These are phyloP conservation scores for Tilletia horrida DNA, from an alignment of 1,284 basidiomycete genomes.

Conservation along the genomic window DNA sequence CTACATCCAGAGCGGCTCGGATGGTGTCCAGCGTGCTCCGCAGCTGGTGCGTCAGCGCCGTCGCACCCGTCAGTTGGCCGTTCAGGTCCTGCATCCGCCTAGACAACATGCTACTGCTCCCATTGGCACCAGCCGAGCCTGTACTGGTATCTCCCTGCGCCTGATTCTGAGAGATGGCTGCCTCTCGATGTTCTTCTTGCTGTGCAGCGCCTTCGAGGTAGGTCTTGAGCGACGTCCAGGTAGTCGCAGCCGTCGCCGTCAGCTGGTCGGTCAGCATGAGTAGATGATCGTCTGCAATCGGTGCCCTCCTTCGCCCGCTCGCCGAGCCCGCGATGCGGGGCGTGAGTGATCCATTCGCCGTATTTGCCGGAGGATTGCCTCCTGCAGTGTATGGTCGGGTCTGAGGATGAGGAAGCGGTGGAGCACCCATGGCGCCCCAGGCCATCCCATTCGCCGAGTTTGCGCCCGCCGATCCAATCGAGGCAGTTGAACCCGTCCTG, in stretches of 20 bases:
- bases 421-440: slow-evolving; percentile 21
- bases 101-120: neutral
- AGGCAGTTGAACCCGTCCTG: slow-evolving; percentile 4
- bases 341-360: slow-evolving; percentile 20
- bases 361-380: neutral
- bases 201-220: slow-evolving; percentile 27
- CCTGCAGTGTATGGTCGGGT: slow-evolving; percentile 19
- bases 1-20: slow-evolving; percentile 21
- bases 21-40: slow-evolving; percentile 26
- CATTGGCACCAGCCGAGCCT: neutral
- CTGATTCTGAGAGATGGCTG: neutral
- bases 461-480: slow-evolving; percentile 22
- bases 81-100: slow-evolving; percentile 15
- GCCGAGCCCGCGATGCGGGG: slow-evolving; percentile 25
- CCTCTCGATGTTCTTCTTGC: neutral
- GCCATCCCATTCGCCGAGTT: slow-evolving; percentile 22
- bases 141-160: slow-evolving; percentile 18
- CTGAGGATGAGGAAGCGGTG: slow-evolving; percentile 20
- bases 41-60: slow-evolving; percentile 18
- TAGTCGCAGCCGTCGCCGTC: slow-evolving; percentile 36
- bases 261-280: slow-evolving; percentile 39
- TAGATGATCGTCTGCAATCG: slow-evolving; percentile 37
- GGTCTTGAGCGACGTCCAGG: slow-evolving; percentile 43
- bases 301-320: slow-evolving; percentile 24
- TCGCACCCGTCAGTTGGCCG: slow-evolving; percentile 20